A percentile compares a stretch with the other conserved stretches of the same genome.
Conservation (phyloP, 2,329 filamentous ascomycete genomes). For the Whalleya microplaca region DNA sequence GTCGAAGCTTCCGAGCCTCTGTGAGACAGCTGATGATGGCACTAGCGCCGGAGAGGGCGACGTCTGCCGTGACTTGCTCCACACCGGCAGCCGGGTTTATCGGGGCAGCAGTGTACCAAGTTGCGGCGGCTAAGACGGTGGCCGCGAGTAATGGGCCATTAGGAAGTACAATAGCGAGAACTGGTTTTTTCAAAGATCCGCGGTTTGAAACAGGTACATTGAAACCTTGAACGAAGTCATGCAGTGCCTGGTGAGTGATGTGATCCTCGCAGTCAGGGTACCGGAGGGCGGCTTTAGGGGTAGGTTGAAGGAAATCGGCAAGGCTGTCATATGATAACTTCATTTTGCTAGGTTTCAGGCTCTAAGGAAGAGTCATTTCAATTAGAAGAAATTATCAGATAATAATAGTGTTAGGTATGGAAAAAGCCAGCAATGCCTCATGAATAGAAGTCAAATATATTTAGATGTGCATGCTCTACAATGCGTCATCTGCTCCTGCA, state of each 20-base stretch:
- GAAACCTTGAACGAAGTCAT: slow-evolving; percentile 40
- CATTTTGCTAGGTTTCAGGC: not conserved
- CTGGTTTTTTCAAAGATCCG: slow-evolving; percentile 39
- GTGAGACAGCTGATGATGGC: slow-evolving; percentile 49
- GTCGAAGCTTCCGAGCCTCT: slow-evolving; percentile 44
- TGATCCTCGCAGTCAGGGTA: slow-evolving; percentile 27
- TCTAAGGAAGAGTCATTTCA: not conserved
- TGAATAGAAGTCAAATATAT: not conserved
- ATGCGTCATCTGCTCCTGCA: no score
- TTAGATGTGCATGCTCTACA: not conserved
- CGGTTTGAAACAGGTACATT: slow-evolving; percentile 30
- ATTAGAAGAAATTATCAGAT: not conserved
- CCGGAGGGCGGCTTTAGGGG: slow-evolving; percentile 35
- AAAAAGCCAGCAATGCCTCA: not conserved
- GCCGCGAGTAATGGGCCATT: slow-evolving; percentile 59
- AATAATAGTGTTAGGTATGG: not conserved
- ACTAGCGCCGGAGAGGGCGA: slow-evolving; percentile 50
- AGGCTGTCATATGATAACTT: slow-evolving; percentile 40
- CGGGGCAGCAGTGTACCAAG: slow-evolving; percentile 55
- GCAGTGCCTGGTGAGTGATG: slow-evolving; percentile 39
- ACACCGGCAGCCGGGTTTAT: slow-evolving; percentile 52
- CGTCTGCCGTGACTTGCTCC: slow-evolving; percentile 55
- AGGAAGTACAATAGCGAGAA: slow-evolving; percentile 55
- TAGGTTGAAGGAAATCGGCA: slow-evolving; percentile 39
- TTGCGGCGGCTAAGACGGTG: slow-evolving; percentile 51